Conservation (phyloP, 2,329 filamentous ascomycete species). For the Ilyonectria mors-panacis region DNA sequence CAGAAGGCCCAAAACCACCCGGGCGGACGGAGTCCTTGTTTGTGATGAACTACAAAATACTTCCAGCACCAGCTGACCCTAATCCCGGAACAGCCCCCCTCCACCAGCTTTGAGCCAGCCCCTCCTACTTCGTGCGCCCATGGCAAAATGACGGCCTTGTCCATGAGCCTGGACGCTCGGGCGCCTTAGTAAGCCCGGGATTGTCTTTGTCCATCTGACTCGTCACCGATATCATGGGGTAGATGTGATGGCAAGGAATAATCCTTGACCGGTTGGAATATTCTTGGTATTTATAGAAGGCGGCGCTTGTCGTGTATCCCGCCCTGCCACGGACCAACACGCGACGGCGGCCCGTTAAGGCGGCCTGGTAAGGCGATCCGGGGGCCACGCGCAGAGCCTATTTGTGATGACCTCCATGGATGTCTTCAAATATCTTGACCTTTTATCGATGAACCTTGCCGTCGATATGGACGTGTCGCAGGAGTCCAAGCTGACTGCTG, state of each 20-base stretch:
- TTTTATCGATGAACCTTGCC: too few relatives aligned
- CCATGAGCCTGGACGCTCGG: slow-evolving; percentile 14
- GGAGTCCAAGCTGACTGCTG: background rate
- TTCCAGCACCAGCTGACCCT: slow-evolving; percentile 16
- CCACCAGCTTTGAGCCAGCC: background rate
- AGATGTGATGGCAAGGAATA: slow-evolving; percentile 6
- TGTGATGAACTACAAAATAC: background rate
- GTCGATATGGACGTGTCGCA: background rate
- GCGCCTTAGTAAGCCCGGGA: background rate
- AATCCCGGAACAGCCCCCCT: background rate
- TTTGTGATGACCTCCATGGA: background rate
- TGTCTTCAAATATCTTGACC: too few relatives aligned
- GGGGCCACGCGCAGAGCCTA: background rate
- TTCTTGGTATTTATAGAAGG: slow-evolving; percentile 19
- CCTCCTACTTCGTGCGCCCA: background rate
- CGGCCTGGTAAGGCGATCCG: background rate
- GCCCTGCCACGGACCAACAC: slow-evolving; percentile 17
- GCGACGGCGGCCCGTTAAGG: background rate
- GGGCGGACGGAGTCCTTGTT: background rate
- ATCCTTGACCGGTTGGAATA: slow-evolving; percentile 4
- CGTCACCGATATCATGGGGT: slow-evolving; percentile 3
- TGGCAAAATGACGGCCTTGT: slow-evolving; percentile 12
- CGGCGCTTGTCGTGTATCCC: slow-evolving; percentile 22
- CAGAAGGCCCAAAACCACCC: background rate
- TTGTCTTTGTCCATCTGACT: slow-evolving; percentile 7